Evolutionary conservation across 2,329 filamentous ascomycete genomes (phyloP).

Genomic region (Penicillium fuscoglaucum): DNA sequence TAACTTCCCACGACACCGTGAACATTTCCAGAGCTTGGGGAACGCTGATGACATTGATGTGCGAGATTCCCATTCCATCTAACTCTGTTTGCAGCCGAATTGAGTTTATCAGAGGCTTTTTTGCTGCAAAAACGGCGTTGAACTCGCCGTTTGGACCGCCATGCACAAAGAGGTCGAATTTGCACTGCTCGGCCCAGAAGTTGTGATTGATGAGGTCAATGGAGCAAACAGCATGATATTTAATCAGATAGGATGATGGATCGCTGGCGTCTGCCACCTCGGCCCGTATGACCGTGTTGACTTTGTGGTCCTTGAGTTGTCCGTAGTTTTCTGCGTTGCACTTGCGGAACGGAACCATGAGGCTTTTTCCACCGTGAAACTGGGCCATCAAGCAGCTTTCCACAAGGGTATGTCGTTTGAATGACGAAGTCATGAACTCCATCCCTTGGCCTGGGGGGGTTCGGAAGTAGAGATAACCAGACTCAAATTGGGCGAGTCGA

Average conservation of each 20-base stretch:
- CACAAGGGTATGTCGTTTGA: conserved; percentile 28
- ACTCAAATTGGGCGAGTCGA: conserved; percentile 23
- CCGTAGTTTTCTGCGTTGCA: conserved; percentile 32
- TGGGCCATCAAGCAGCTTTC: conserved; percentile 35
- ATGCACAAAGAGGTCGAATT: conserved; percentile 30
- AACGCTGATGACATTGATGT: conserved; percentile 27
- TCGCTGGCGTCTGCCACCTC: conserved; percentile 5
- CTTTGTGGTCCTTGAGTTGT: conserved; percentile 31
- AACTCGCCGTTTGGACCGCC: conserved; percentile 34
- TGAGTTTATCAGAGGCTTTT: conserved; percentile 13
- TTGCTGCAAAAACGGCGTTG: conserved; percentile 18
- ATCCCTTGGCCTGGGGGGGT: conserved; percentile 30
- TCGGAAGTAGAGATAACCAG: conserved; percentile 32
- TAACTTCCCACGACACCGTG: conserved; percentile 29
- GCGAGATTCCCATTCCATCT: conserved; percentile 19
- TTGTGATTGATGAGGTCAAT: conserved; percentile 29
- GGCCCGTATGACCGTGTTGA: conserved; percentile 16
- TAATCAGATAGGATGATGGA: conserved; percentile 6
- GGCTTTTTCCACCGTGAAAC: conserved; percentile 23
- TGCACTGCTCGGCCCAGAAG: conserved; percentile 35
- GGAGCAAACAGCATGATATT: conserved; percentile 33
- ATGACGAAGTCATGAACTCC: conserved; percentile 31
- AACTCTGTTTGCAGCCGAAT: conserved; percentile 21
- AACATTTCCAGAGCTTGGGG: conserved; percentile 28
- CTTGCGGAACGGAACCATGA: conserved; percentile 31